These are phyloP conservation scores for Posidonia oceanica DNA, from an alignment of 116 monocot genomes.

Conservation along the genomic window DNA sequence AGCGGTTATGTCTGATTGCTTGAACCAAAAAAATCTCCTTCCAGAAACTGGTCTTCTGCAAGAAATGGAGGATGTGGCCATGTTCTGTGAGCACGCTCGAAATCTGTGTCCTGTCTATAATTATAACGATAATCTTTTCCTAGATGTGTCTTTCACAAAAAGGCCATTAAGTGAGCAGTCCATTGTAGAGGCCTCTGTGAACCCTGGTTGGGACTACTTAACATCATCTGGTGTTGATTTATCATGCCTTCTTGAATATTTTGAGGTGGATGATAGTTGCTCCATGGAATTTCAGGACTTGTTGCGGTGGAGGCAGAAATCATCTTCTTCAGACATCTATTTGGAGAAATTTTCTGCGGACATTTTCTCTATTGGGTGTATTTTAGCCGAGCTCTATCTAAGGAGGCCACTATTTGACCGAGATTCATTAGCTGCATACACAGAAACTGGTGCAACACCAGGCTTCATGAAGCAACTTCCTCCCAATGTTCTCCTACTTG, in stretches of 20 bases:
- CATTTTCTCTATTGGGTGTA: conserved; percentile 82
- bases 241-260: conserved; percentile 49
- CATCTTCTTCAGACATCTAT: conserved; percentile 21
- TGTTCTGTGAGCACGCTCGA: conserved; percentile 50
- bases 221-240: conserved; percentile 27
- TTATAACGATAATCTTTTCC: conserved; percentile 14
- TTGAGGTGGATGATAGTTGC: conserved; percentile 50
- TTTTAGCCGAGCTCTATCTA: conserved; percentile 81
- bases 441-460: conserved; percentile 49
- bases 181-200: conserved; percentile 7
- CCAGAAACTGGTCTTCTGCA: conserved; percentile 38
- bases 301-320: conserved; percentile 51
- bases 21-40: conserved; percentile 15
- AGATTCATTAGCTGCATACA: conserved; percentile 55
- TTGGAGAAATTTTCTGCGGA: conserved; percentile 53
- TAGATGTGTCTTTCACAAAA: conserved; percentile 7
- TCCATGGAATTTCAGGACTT: conserved; percentile 52
- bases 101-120: conserved; percentile 54
- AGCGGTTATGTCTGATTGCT: conserved; percentile 10
- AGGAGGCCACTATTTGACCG: conserved; percentile 77
- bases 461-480: conserved; percentile 55
- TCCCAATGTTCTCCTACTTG: conserved; percentile 62
- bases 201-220: not conserved
- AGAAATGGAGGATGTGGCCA: conserved; percentile 58
- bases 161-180: not conserved